Evolutionary conservation across 2,329 filamentous ascomycete genomes (phyloP).

Genomic region (Chaetomium olivaceum): DNA sequence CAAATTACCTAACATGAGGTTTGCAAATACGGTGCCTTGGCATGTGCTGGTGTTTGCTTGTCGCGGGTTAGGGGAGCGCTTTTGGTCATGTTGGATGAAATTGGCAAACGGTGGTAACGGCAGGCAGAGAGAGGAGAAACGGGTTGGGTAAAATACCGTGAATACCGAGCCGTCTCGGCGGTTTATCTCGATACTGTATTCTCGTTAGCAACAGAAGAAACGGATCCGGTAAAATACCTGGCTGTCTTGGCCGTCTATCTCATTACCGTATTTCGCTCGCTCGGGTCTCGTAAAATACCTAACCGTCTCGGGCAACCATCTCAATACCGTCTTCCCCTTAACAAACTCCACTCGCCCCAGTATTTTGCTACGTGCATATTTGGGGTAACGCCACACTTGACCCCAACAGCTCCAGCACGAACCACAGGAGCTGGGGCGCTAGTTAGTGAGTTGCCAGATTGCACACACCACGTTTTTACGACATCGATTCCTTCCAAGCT

Average conservation of each 20-base stretch:
- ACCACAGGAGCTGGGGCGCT: slow-evolving; percentile 16
- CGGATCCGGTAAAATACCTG: neutral
- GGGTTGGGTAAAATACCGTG: neutral
- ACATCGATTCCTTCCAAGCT: slow-evolving; percentile 20
- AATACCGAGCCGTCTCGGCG: neutral
- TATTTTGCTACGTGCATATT: slow-evolving; percentile 26
- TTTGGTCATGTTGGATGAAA: neutral
- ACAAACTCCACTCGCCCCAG: neutral
- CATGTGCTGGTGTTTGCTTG: neutral
- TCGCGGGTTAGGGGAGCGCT: neutral
- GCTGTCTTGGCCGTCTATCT: too few relatives aligned
- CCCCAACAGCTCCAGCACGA: slow-evolving; percentile 8
- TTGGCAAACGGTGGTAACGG: neutral
- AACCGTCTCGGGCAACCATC: too few relatives aligned
- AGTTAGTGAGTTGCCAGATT: slow-evolving; percentile 35
- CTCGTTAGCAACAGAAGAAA: neutral
- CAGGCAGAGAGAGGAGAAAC: neutral
- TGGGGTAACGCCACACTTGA: slow-evolving; percentile 18
- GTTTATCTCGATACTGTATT: too few relatives aligned
- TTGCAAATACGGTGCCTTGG: neutral
- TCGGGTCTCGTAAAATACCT: too few relatives aligned
- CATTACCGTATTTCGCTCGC: too few relatives aligned
- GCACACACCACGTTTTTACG: slow-evolving; percentile 31
- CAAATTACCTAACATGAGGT: too few relatives aligned
- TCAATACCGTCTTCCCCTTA: neutral